Conservation (phyloP, 2,329 filamentous ascomycete genomes). For the Nothopassalora personata region DNA sequence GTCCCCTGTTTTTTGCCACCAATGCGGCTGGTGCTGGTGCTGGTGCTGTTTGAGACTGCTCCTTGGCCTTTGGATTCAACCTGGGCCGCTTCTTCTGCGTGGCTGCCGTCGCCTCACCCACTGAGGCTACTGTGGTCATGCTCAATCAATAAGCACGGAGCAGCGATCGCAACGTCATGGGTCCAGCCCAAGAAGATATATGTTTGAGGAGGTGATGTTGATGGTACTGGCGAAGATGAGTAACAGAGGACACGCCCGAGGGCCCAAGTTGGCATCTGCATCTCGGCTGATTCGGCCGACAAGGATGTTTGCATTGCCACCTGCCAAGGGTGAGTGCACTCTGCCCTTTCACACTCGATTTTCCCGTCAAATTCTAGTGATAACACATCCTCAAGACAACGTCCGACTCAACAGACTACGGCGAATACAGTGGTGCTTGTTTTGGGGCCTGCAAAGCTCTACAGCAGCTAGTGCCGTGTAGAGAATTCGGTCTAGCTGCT, state of each 20-base stretch:
- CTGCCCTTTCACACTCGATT: no score
- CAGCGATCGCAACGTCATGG: background rate
- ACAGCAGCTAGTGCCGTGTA: no score
- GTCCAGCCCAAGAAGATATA: background rate
- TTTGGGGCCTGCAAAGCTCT: no score
- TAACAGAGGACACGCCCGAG: background rate
- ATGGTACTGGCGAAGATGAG: background rate
- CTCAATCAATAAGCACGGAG: background rate
- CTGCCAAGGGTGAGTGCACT: no score
- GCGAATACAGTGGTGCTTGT: no score
- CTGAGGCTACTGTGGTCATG: conserved; percentile 4
- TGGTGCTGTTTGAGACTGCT: background rate
- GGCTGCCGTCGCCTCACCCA: background rate
- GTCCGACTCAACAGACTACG: no score
- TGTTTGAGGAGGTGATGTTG: background rate
- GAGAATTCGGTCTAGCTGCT: no score
- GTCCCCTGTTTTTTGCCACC: background rate
- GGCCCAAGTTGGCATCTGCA: background rate
- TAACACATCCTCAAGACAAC: no score
- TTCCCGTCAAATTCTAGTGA: no score
- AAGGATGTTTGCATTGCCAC: background rate
- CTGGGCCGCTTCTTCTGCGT: conserved; percentile 13
- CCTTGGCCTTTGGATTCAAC: conserved; percentile 18
- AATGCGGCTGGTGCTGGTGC: background rate
- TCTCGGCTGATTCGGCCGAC: background rate